A percentile compares a stretch with the other conserved stretches of the same genome.
phyloP scores from a whole-genome alignment of 495 filamentous ascomycete species.

The Parmelia sp. region DNA sequence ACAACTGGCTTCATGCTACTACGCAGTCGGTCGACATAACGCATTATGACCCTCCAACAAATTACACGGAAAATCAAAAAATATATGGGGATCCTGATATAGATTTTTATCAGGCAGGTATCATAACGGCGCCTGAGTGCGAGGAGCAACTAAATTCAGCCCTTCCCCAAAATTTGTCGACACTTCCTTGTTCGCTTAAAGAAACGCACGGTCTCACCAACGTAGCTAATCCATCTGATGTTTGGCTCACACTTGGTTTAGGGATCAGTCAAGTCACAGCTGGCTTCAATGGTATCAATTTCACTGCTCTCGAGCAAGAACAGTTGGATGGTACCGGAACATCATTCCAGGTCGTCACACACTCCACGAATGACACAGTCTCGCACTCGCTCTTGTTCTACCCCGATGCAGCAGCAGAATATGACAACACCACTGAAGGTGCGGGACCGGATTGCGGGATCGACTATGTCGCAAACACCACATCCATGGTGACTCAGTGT shows the following conservation, averaged over 20 bases:
- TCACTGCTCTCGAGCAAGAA: not conserved
- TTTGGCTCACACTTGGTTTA: slow-evolving; percentile 14
- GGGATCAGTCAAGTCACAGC: slow-evolving; percentile 15
- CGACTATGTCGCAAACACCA: slow-evolving; percentile 14
- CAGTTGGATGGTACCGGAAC: slow-evolving; percentile 1
- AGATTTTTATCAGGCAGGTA: slow-evolving; percentile 1
- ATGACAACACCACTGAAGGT: not conserved
- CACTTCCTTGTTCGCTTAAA: slow-evolving; percentile 16
- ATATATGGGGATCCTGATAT: too few species aligned
- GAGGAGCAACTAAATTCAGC: not conserved
- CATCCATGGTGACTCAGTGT: slow-evolving; percentile 13
- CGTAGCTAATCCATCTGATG: not conserved
- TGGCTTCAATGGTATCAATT: slow-evolving; percentile 13
- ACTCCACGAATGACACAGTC: not conserved
- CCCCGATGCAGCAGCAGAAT: slow-evolving; percentile 10
- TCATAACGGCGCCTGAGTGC: not conserved
- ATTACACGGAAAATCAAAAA: not conserved
- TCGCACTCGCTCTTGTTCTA: slow-evolving; percentile 7
- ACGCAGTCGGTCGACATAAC: not conserved
- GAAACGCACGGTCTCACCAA: slow-evolving; percentile 4
- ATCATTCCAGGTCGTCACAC: slow-evolving; percentile 13
- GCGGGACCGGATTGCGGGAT: slow-evolving; percentile 7
- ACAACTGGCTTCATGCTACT: slow-evolving; percentile 15
- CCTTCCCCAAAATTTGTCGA: slow-evolving; percentile 13
- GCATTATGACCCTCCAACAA: not conserved